phyloP scores from a whole-genome alignment of 352 stramenopile species.

The Phytophthora niederhauseri region DNA sequence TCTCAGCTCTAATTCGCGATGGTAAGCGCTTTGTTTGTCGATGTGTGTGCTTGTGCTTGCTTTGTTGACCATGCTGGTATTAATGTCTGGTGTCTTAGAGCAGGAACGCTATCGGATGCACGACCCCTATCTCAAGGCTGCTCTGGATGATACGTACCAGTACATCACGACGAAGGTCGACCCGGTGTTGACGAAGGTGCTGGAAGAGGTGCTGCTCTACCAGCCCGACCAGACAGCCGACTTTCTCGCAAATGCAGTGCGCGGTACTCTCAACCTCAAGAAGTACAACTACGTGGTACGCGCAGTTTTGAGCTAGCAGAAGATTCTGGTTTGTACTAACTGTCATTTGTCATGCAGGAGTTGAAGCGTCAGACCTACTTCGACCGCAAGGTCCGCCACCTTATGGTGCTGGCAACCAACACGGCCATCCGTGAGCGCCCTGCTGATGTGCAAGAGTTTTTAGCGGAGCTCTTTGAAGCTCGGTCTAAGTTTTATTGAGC shows the following conservation, averaged over 20 bases:
- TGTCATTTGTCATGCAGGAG: constrained; percentile 40
- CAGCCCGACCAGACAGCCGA: constrained; percentile 76
- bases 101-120: constrained; percentile 63
- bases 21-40: constrained; percentile 30
- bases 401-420: constrained; percentile 68
- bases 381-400: constrained; percentile 76
- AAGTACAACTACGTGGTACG: constrained; percentile 79
- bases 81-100: constrained; percentile 38
- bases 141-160: constrained; percentile 67
- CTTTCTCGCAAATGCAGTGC: constrained; percentile 70
- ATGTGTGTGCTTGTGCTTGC: not conserved
- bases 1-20: constrained; percentile 56
- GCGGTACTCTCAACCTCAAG: constrained; percentile 67
- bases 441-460: constrained; percentile 49
- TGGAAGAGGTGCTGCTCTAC: constrained; percentile 77
- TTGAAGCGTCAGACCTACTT: constrained; percentile 74
- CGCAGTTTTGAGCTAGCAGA: not conserved
- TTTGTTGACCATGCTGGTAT: not conserved
- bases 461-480: constrained; percentile 74
- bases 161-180: constrained; percentile 77
- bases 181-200: constrained; percentile 58
- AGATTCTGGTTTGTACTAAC: not conserved
- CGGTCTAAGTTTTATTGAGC: constrained; percentile 71
- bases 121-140: constrained; percentile 51
- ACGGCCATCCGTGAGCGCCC: constrained; percentile 69